phyloP scores from a whole-genome alignment of 2,329 filamentous ascomycete genomes.

The Trichoderma simmonsii region DNA sequence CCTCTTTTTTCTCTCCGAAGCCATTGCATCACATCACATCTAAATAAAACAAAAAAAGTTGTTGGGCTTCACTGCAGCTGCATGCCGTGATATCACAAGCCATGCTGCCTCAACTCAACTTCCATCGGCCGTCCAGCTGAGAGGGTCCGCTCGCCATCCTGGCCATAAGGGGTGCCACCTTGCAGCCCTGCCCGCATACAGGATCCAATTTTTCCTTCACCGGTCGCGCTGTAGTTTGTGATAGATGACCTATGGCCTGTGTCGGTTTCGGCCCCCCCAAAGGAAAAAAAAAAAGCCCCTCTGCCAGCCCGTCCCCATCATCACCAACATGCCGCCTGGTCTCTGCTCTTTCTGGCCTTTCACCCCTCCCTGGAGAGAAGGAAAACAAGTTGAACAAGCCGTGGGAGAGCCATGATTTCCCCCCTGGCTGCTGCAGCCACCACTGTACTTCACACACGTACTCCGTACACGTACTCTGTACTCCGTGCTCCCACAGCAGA shows the following conservation, averaged over 20 bases:
- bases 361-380: background rate
- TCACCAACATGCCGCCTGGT: background rate
- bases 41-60: background rate
- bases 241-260: conserved; percentile 29
- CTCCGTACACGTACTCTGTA: background rate
- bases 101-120: background rate
- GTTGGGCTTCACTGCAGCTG: conserved; percentile 13
- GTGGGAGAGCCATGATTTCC: background rate
- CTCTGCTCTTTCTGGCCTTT: background rate
- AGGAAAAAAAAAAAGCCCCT: background rate
- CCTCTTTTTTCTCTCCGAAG: background rate
- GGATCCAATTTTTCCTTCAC: conserved; percentile 22
- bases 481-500: background rate
- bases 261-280: background rate
- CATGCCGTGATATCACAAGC: conserved; percentile 4
- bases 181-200: conserved; percentile 13
- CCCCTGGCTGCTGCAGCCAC: background rate
- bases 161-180: conserved; percentile 4
- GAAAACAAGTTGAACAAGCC: background rate
- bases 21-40: background rate
- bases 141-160: conserved; percentile 3
- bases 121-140: conserved; percentile 13
- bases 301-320: background rate
- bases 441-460: background rate
- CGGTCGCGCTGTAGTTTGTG: conserved; percentile 30